A percentile compares a stretch with the other conserved stretches of the same genome.
Evolutionary conservation across 768 basidiomycete species (phyloP).

Genomic region (Rhizopogon vulgaris): DNA sequence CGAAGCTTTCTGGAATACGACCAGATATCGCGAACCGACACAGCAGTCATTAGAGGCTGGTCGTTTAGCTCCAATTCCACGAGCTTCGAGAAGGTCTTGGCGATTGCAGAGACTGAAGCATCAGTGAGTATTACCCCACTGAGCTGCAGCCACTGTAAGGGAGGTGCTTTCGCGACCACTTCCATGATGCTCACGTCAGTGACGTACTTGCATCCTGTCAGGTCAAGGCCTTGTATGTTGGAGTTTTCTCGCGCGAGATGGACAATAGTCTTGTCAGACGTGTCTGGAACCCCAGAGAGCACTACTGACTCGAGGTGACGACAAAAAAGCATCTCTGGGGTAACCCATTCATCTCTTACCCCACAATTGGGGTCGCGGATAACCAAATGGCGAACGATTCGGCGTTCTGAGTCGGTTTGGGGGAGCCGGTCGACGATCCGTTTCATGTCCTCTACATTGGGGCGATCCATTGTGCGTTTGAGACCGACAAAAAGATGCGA

Average conservation of each 20-base stretch:
- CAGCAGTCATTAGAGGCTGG: conserved; percentile 60
- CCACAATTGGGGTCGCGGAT: conserved; percentile 36
- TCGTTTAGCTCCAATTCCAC: conserved; percentile 76
- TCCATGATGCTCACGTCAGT: conserved; percentile 76
- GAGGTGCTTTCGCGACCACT: conserved; percentile 59
- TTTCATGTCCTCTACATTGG: conserved; percentile 46
- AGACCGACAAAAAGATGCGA: background rate
- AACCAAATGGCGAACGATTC: conserved; percentile 53
- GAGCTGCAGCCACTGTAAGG: conserved; percentile 70
- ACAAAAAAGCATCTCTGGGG: conserved; percentile 48
- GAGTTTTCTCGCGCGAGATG: conserved; percentile 56
- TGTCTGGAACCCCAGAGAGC: conserved; percentile 60
- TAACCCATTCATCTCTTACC: conserved; percentile 57
- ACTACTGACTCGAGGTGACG: conserved; percentile 63
- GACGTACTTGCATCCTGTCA: conserved; percentile 68
- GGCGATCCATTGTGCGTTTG: conserved; percentile 15
- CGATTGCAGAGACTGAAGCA: conserved; percentile 58
- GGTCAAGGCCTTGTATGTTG: conserved; percentile 68
- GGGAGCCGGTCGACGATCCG: conserved; percentile 57
- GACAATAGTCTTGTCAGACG: conserved; percentile 64
- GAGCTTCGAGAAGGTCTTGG: conserved; percentile 67
- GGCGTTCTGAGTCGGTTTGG: conserved; percentile 47
- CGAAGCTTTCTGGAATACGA: conserved; percentile 73
- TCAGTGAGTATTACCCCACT: conserved; percentile 63
- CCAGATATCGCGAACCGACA: conserved; percentile 77